Evolutionary conservation across 2,329 filamentous ascomycete genomes (phyloP), one percentile per base, ranked within the genome.

Genomic region (Fusarium sp.): DNA sequence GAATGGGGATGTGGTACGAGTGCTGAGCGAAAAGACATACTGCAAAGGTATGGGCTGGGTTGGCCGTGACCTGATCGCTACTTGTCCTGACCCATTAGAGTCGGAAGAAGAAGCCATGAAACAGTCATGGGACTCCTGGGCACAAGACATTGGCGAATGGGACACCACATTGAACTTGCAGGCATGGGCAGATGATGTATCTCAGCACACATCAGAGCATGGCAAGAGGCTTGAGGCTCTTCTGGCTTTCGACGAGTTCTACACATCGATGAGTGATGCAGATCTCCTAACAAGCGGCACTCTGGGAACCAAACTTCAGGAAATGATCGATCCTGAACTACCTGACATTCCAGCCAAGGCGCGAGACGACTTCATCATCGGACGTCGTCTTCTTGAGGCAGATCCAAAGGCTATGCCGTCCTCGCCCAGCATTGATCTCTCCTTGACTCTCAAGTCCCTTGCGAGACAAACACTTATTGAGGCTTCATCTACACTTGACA

Each of bases 1-100:
- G 51, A 77, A 89, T 42, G 90, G 91, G 3, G 84, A 91, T 54
- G 85, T 85, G 11, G 83, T 95, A 40, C 89, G 94, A 23, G 91
- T 97, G 13, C 83, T 95, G 51, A 99, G 96, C 76, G 83, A 92
- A 73, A 87, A 87, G 50, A 96, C 94, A 0, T 97, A 96, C 73
- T 80, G 85, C 31, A 78, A 82, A 11, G 92, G 91, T 17, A 96
- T 97, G 91, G 94, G 93, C 39, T 87, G 89, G 86, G 78, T 94
- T 27, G 87, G 85, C 46, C 87, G 89, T 57, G 91, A 95, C 71
- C 77, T 84, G 5, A 76, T 82, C 17, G 75, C 79, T 40, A 72
- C 77, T 6, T 69, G 76, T 55, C 70, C 56, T 74, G 79, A 49
- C 66, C 76, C 45, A 73, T 74, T 73, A 23, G 80, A 83, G 23